A percentile compares a stretch with the other conserved stretches of the same genome.
These are phyloP conservation scores for Xanthoconium purpureum DNA, from an alignment of 768 basidiomycete genomes.

Conservation along the genomic window DNA sequence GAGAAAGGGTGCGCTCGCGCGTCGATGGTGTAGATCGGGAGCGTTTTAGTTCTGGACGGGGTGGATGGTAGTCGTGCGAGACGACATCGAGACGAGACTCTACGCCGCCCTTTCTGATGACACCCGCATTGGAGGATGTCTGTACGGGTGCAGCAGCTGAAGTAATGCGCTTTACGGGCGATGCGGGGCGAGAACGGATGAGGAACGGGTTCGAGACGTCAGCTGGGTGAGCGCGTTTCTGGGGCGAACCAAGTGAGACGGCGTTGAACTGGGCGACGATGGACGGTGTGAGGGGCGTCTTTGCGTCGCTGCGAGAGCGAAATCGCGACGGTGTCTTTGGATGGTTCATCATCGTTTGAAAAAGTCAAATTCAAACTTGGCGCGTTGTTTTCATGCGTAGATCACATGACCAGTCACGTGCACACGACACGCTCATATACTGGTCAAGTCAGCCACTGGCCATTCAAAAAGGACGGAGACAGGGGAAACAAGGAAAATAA, in stretches of 20 bases:
- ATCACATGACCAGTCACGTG: slow-evolving; percentile 22
- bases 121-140: slow-evolving; percentile 63
- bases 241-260: slow-evolving; percentile 32
- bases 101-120: slow-evolving; percentile 74
- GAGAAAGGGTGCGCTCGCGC: slow-evolving; percentile 31
- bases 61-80: slow-evolving; percentile 73
- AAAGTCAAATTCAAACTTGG: background rate
- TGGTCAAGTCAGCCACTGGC: slow-evolving; percentile 18
- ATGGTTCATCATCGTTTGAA: slow-evolving; percentile 22
- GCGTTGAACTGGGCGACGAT: slow-evolving; percentile 39
- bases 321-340: slow-evolving; percentile 49
- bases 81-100: slow-evolving; percentile 78
- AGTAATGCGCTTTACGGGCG: slow-evolving; percentile 63
- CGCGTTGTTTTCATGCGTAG: slow-evolving; percentile 12
- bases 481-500: background rate
- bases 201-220: slow-evolving; percentile 67
- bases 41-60: slow-evolving; percentile 57
- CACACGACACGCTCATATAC: background rate
- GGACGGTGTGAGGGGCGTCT: slow-evolving; percentile 48
- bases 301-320: slow-evolving; percentile 48
- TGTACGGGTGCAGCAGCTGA: slow-evolving; percentile 44
- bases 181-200: slow-evolving; percentile 51
- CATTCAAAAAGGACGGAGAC: slow-evolving; percentile 7
- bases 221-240: slow-evolving; percentile 34
- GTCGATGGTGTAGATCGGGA: slow-evolving; percentile 72